Evolutionary conservation across 2,329 filamentous ascomycete species (phyloP).

Genomic region (Paecilomyces dactylethromorphus): DNA sequence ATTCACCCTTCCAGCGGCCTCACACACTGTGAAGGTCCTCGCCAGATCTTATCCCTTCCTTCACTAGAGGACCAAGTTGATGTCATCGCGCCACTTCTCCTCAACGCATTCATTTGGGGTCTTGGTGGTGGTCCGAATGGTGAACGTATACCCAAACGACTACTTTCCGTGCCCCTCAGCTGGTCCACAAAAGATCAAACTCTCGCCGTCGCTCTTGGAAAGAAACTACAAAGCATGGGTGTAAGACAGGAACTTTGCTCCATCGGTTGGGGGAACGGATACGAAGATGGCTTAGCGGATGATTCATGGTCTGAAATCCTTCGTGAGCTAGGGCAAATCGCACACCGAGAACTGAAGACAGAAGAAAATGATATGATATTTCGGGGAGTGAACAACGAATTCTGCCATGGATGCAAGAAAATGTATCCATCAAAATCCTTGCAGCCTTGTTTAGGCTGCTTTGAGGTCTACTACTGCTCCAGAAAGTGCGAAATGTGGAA

Average conservation of each 20-base stretch:
- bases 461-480: background rate
- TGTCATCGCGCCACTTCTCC: slow-evolving; percentile 1
- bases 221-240: slow-evolving; percentile 5
- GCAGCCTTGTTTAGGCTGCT: background rate
- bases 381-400: background rate
- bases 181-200: slow-evolving; percentile 5
- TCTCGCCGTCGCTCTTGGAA: slow-evolving; percentile 4
- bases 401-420: background rate
- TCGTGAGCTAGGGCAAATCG: background rate
- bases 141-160: background rate
- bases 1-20: slow-evolving; percentile 4
- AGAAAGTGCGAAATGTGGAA: background rate
- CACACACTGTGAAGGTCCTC: slow-evolving; percentile 7
- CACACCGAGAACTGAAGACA: too few relatives aligned
- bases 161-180: slow-evolving; percentile 2
- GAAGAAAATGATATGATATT: background rate
- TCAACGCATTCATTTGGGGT: background rate
- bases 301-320: background rate
- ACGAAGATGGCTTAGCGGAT: background rate
- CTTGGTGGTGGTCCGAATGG: background rate
- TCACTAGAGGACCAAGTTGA: background rate
- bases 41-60: background rate
- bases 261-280: background rate
- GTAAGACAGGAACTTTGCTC: slow-evolving; percentile 5
- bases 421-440: background rate